phyloP scores from a whole-genome alignment of 2,329 filamentous ascomycete species.

The Colletotrichum phormii region DNA sequence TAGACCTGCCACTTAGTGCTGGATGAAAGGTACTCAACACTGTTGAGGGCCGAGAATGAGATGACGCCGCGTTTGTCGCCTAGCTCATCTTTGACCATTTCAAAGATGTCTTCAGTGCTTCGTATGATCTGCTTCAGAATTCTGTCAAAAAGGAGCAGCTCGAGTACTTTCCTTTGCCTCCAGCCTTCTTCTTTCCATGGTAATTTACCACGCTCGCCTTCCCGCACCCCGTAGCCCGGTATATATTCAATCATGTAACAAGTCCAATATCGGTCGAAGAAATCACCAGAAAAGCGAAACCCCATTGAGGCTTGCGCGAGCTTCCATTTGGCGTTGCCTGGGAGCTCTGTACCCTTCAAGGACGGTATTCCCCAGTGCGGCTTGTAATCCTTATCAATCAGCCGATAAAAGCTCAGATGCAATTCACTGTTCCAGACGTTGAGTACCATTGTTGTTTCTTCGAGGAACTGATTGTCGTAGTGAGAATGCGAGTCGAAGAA shows the following conservation, averaged over 20 bases:
- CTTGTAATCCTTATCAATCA: no score
- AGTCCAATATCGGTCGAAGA: not conserved
- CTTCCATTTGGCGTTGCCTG: no score
- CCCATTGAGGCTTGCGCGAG: no score
- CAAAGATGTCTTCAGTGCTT: not conserved
- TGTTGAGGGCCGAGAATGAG: not conserved
- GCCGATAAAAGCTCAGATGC: not conserved
- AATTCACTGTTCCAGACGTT: not conserved
- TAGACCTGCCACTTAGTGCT: rapidly evolving
- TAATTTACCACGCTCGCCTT: no score
- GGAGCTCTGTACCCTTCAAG: no score
- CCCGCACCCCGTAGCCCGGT: no score
- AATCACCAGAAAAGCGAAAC: not conserved
- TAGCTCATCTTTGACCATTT: rapidly evolving
- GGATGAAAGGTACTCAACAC: not conserved
- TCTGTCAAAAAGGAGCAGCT: not conserved
- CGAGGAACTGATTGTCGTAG: not conserved
- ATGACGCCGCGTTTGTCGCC: rapidly evolving
- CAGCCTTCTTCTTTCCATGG: no score
- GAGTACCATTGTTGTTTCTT: not conserved
- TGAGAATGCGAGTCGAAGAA: not conserved
- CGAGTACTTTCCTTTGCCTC: not conserved
- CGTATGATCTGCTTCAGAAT: not conserved
- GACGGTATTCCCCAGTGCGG: no score
- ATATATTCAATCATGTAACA: not conserved